Percentiles rank a stretch among this genome's conserved stretches.
phyloP scores from a whole-genome alignment of 768 basidiomycete genomes.

The Mycena amicta region DNA sequence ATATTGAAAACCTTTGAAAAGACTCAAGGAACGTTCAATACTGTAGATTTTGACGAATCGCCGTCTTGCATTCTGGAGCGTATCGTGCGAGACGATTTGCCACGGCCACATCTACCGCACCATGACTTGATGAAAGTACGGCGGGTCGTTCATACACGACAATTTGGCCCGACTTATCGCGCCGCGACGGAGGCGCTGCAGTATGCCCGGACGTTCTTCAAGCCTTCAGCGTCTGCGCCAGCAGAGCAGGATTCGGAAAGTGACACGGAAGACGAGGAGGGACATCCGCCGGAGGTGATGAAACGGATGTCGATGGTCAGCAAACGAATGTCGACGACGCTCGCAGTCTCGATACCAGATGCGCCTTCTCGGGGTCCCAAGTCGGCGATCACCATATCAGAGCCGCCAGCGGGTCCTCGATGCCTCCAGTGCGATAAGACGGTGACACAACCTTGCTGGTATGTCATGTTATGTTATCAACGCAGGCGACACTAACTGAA shows the following conservation, averaged over 20 bases:
- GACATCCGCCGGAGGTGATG: too few species aligned
- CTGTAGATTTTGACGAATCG: slow-evolving; percentile 32
- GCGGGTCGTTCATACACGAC: slow-evolving; percentile 19
- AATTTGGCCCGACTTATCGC: slow-evolving; percentile 21
- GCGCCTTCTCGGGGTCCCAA: too few species aligned
- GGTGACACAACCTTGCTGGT: slow-evolving; percentile 32
- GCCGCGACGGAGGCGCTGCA: slow-evolving; percentile 26
- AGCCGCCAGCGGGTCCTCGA: slow-evolving; percentile 14
- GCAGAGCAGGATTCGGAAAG: too few species aligned
- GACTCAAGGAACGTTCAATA: slow-evolving; percentile 14
- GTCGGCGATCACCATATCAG: too few species aligned
- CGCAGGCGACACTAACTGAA: too few species aligned
- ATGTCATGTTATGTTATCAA: too few species aligned
- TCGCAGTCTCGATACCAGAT: neutral
- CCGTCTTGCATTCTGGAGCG: slow-evolving; percentile 24
- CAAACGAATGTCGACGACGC: neutral
- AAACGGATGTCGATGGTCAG: neutral
- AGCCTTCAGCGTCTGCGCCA: too few species aligned
- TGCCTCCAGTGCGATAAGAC: slow-evolving; percentile 25
- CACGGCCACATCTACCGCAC: slow-evolving; percentile 27
- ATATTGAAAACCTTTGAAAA: neutral
- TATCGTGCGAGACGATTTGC: slow-evolving; percentile 20
- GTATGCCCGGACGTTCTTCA: slow-evolving; percentile 13
- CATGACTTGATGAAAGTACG: slow-evolving; percentile 34
- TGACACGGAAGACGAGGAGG: too few species aligned